phyloP scores from a whole-genome alignment of 345 rosid genomes.

The Balakata baccata region DNA sequence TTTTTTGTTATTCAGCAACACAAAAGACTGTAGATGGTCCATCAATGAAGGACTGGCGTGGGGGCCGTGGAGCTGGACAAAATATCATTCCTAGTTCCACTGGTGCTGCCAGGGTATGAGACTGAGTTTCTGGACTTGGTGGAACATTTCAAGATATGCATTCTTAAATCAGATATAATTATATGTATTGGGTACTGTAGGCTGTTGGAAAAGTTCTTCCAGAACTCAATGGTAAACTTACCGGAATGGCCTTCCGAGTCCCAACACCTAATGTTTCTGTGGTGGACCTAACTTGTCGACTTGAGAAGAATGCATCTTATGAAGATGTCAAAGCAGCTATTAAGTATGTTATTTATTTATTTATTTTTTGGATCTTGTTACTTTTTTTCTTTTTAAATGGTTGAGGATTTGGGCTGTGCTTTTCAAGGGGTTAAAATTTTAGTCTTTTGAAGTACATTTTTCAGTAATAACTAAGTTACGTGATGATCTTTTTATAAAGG shows the following conservation, averaged over 20 bases:
- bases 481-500: constrained; percentile 37
- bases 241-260: constrained; percentile 99
- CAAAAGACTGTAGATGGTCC: constrained; percentile 99
- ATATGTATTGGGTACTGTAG: constrained; percentile 30
- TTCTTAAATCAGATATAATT: not conserved
- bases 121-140: not conserved
- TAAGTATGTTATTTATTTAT: constrained; percentile 44
- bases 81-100: constrained; percentile 99
- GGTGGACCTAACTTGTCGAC: constrained; percentile 96
- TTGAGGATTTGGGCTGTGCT: not conserved
- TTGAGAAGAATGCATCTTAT: constrained; percentile 85
- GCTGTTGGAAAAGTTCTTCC: constrained; percentile 99
- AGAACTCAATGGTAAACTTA: constrained; percentile 92
- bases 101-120: constrained; percentile 92
- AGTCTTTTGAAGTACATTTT: not conserved
- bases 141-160: too few species aligned
- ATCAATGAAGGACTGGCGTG: constrained; percentile 99
- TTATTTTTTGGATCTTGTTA: too few species aligned
- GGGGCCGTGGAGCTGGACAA: constrained; percentile 96
- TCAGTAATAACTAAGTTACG: constrained; percentile 4
- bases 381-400: not conserved
- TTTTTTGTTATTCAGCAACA: constrained; percentile 59
- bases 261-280: constrained; percentile 96
- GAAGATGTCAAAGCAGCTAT: constrained; percentile 93
- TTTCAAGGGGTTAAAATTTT: not conserved